phyloP scores from a whole-genome alignment of 1,284 basidiomycete species.

The Apiotrichum sp. region DNA sequence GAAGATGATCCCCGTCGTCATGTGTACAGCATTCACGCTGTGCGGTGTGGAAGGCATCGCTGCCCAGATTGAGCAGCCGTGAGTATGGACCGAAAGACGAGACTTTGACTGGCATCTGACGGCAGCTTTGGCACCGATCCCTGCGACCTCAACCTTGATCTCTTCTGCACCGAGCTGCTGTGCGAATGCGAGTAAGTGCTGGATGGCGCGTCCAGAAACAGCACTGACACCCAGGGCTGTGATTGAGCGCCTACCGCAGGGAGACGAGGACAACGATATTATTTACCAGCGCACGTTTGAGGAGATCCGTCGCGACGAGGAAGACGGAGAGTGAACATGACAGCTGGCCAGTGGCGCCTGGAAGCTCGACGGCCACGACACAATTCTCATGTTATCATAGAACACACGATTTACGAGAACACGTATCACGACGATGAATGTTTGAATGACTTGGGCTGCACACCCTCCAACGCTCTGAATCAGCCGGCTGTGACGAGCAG shows the following conservation, averaged over 20 bases:
- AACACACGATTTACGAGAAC: not conserved
- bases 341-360: too few species aligned
- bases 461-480: too few species aligned
- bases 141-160: conserved; percentile 52
- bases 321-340: conserved; percentile 8
- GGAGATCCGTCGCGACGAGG: conserved; percentile 9
- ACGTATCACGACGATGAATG: too few species aligned
- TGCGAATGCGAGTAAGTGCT: conserved; percentile 71
- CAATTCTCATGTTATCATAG: too few species aligned
- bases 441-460: too few species aligned
- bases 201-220: not conserved
- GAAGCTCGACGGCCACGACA: too few species aligned
- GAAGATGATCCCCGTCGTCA: conserved; percentile 74
- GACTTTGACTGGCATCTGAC: conserved; percentile 57
- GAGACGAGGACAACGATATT: conserved; percentile 43
- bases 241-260: conserved; percentile 69
- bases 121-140: conserved; percentile 48
- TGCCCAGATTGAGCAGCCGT: conserved; percentile 83
- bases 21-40: conserved; percentile 73
- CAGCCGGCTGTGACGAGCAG: too few species aligned
- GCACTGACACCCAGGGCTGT: conserved; percentile 56
- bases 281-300: conserved; percentile 3
- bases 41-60: conserved; percentile 72
- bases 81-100: conserved; percentile 48
- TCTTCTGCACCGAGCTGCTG: conserved; percentile 74